A percentile compares a stretch with the other conserved stretches of the same genome.
Evolutionary conservation across 192 early-diverging fungal genomes (phyloP).

Genomic region (Paraglomus occultum): DNA sequence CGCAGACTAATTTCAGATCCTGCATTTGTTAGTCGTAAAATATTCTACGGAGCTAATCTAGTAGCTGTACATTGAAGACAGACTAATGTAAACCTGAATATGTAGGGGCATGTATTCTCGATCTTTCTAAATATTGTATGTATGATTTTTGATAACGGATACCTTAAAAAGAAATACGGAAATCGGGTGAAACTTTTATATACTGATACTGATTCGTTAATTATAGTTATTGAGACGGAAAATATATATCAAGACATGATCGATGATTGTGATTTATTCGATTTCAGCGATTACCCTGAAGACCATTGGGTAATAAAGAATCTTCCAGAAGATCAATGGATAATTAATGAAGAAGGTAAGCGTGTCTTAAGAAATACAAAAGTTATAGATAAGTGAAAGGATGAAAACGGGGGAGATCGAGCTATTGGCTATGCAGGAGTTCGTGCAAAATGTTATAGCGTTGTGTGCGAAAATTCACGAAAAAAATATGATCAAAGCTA

Average conservation of each 20-base stretch:
- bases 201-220: slow-evolving; percentile 24
- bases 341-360: slow-evolving; percentile 25
- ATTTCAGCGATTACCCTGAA: slow-evolving; percentile 22
- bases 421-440: slow-evolving; percentile 21
- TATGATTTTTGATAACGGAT: slow-evolving; percentile 23
- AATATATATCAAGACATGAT: slow-evolving; percentile 26
- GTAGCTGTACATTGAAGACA: slow-evolving; percentile 23
- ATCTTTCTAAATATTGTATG: slow-evolving; percentile 27
- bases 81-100: slow-evolving; percentile 26
- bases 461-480: not conserved
- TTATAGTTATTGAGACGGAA: slow-evolving; percentile 22
- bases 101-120: slow-evolving; percentile 22
- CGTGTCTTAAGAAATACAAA: slow-evolving; percentile 28
- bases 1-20: slow-evolving; percentile 15
- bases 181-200: slow-evolving; percentile 19
- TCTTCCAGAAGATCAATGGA: slow-evolving; percentile 25
- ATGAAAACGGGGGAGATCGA: slow-evolving; percentile 19
- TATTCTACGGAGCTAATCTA: slow-evolving; percentile 15
- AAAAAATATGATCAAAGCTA: not conserved
- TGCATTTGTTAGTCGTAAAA: slow-evolving; percentile 19
- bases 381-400: slow-evolving; percentile 25
- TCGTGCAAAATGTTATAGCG: slow-evolving; percentile 23
- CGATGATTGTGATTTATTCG: slow-evolving; percentile 26
- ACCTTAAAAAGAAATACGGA: slow-evolving; percentile 22
- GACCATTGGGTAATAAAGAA: slow-evolving; percentile 25